Evolutionary conservation across 345 rosid species (phyloP).

Genomic region (Kandelia obovata): DNA sequence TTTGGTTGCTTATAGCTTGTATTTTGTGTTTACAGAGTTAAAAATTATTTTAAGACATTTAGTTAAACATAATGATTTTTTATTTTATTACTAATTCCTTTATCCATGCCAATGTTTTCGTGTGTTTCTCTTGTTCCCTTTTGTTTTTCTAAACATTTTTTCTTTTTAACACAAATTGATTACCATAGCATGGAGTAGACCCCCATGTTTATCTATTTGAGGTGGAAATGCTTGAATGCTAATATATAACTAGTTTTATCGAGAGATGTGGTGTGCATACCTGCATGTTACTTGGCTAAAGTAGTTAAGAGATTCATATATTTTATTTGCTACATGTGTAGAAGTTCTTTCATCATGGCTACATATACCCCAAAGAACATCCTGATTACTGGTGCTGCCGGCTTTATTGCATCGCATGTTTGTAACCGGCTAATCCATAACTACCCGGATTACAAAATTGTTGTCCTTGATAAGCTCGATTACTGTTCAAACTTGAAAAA

Average conservation of each 20-base stretch:
- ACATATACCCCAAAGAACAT: slow-evolving; percentile 71
- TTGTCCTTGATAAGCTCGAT: slow-evolving; percentile 85
- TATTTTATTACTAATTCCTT: background rate
- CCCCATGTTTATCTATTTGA: no score
- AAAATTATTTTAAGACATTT: no score
- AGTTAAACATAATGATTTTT: no score
- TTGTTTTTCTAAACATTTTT: background rate
- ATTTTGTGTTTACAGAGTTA: no score
- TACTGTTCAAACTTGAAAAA: slow-evolving; percentile 85
- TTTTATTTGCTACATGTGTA: background rate
- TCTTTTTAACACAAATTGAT: background rate
- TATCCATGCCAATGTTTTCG: no score
- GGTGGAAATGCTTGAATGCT: background rate
- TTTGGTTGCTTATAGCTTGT: background rate
- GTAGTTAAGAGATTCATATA: background rate
- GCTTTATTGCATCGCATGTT: slow-evolving; percentile 84
- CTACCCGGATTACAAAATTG: slow-evolving; percentile 82
- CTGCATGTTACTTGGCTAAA: background rate
- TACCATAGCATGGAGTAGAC: no score
- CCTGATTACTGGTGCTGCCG: slow-evolving; percentile 89
- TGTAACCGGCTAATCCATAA: slow-evolving; percentile 64
- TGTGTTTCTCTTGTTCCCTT: no score
- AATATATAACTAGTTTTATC: background rate
- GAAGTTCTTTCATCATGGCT: slow-evolving; percentile 21
- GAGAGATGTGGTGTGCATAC: no score